Percentiles rank a stretch among this genome's conserved stretches.
Conservation (phyloP, 768 basidiomycete genomes). For the Neoboletus subvelutipes region DNA sequence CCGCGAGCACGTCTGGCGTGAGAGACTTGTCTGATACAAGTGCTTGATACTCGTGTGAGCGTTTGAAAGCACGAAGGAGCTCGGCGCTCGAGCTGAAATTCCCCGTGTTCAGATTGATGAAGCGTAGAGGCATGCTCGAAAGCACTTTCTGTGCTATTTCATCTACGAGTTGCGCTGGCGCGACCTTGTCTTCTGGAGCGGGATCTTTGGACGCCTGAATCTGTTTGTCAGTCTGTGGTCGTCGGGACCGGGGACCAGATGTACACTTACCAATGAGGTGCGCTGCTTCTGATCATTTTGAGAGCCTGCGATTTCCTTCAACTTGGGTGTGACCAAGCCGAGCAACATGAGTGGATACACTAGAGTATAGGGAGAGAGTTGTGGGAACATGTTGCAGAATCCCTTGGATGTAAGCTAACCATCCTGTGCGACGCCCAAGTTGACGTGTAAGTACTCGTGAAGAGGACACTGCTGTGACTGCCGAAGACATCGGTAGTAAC, state of each 20-base stretch:
- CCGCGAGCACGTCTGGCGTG: constrained; percentile 7
- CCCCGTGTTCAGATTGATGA: constrained; percentile 23
- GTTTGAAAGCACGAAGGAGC: constrained; percentile 16
- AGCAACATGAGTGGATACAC: constrained; percentile 12
- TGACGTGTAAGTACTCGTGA: background rate
- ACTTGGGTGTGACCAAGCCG: background rate
- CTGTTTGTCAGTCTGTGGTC: background rate
- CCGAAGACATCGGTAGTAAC: too few species aligned
- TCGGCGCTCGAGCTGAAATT: constrained; percentile 20
- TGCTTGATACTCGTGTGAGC: constrained; percentile 10
- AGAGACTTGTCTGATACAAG: constrained; percentile 13
- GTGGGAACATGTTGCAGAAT: constrained; percentile 1
- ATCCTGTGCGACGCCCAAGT: constrained; percentile 4
- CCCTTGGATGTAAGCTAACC: background rate
- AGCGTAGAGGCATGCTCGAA: constrained; percentile 23
- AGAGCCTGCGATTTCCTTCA: background rate
- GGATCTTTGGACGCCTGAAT: background rate
- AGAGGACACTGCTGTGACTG: too few species aligned
- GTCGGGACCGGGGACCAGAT: background rate
- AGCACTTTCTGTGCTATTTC: constrained; percentile 19
- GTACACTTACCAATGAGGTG: constrained; percentile 1
- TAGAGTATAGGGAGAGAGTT: constrained; percentile 3
- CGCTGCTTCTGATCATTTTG: background rate
- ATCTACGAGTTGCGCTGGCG: constrained; percentile 16
- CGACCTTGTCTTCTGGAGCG: constrained; percentile 4